These are phyloP conservation scores for Stropharia rugosoannulata DNA, from an alignment of 768 basidiomycete genomes.

Conservation along the genomic window DNA sequence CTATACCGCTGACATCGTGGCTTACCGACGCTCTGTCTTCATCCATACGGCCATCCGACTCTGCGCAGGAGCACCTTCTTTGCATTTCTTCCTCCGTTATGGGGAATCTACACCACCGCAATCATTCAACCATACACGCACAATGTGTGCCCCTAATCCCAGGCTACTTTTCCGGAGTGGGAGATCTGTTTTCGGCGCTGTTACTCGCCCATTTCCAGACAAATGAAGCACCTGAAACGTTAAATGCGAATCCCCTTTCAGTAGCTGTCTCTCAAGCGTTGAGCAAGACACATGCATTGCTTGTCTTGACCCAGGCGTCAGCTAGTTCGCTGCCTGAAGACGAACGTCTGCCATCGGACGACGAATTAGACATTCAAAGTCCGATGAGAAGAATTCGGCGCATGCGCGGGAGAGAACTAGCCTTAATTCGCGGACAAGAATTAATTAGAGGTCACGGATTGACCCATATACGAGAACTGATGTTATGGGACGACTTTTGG, in stretches of 20 bases:
- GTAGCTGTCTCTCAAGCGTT: conserved; percentile 67
- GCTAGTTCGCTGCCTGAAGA: conserved; percentile 57
- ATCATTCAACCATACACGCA: conserved; percentile 54
- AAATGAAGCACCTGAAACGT: conserved; percentile 12
- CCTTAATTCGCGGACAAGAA: conserved; percentile 76
- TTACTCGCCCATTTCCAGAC: conserved; percentile 76
- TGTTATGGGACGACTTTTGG: conserved; percentile 50
- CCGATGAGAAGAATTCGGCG: conserved; percentile 66
- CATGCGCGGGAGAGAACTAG: conserved; percentile 85
- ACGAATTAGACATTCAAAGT: conserved; percentile 68
- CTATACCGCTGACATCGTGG: conserved; percentile 71
- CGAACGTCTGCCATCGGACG: conserved; percentile 66
- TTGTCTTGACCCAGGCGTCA: conserved; percentile 58
- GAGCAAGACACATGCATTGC: conserved; percentile 72
- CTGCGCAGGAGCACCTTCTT: conserved; percentile 52
- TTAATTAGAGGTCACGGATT: conserved; percentile 52
- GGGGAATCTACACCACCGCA: conserved; percentile 3
- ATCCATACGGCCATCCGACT: conserved; percentile 37
- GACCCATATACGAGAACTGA: conserved; percentile 33
- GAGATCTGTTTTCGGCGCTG: conserved; percentile 94
- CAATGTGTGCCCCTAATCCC: conserved; percentile 75
- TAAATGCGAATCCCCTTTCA: conserved; percentile 41
- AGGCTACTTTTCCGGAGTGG: conserved; percentile 96
- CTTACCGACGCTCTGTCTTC: conserved; percentile 55
- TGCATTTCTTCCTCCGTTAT: conserved; percentile 69